Percentiles rank a stretch among this genome's conserved stretches.
These are phyloP conservation scores for Terana coerulea DNA, from an alignment of 768 basidiomycete species.

Conservation along the genomic window DNA sequence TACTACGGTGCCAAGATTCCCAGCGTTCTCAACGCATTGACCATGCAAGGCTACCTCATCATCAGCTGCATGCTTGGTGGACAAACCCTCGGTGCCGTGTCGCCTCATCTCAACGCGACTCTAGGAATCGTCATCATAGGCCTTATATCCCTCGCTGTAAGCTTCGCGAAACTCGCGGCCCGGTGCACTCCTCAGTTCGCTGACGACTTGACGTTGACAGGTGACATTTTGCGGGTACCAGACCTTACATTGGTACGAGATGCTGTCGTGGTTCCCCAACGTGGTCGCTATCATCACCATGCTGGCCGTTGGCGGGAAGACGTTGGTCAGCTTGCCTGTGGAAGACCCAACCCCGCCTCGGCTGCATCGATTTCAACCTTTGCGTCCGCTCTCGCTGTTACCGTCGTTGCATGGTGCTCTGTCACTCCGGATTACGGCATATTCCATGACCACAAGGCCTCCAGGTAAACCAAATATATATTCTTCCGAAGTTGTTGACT, in stretches of 20 bases:
- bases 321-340: slow-evolving; percentile 24
- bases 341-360: slow-evolving; percentile 24
- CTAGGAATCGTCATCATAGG: slow-evolving; percentile 43
- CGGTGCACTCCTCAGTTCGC: no score
- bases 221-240: slow-evolving; percentile 33
- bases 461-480: slow-evolving; percentile 5
- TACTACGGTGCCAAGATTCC: slow-evolving; percentile 38
- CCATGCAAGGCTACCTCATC: slow-evolving; percentile 45
- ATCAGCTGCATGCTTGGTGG: slow-evolving; percentile 48
- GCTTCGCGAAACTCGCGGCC: not conserved
- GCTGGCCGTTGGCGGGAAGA: slow-evolving; percentile 32
- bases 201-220: slow-evolving; percentile 5
- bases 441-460: slow-evolving; percentile 34
- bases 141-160: slow-evolving; percentile 32
- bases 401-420: slow-evolving; percentile 37
- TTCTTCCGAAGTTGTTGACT: not conserved
- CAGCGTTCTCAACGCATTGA: slow-evolving; percentile 38
- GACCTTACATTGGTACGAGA: slow-evolving; percentile 36
- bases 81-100: slow-evolving; percentile 40
- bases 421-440: slow-evolving; percentile 48
- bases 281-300: slow-evolving; percentile 35
- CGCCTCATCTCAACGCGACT: slow-evolving; percentile 20
- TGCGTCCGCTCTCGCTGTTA: slow-evolving; percentile 40
- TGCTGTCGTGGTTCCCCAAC: slow-evolving; percentile 38
- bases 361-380: slow-evolving; percentile 37